Evolutionary conservation across 2,329 filamentous ascomycete species (phyloP).

Genomic region (Annulohypoxylon truncatum): DNA sequence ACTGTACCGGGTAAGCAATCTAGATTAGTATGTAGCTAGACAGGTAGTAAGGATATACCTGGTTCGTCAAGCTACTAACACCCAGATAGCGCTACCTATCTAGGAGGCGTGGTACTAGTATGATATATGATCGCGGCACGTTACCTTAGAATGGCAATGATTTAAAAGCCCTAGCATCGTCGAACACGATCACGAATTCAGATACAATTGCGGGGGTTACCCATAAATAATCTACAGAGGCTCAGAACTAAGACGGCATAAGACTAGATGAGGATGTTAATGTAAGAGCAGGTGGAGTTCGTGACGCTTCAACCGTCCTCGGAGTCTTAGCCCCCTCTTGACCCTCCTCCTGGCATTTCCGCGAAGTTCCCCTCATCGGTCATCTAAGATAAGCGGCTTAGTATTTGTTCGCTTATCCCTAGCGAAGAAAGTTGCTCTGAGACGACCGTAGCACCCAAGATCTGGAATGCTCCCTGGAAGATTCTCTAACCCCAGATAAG

Average conservation of each 20-base stretch:
- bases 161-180: constrained; percentile 22
- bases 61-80: background rate
- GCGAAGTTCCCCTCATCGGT: constrained; percentile 27
- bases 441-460: constrained; percentile 31
- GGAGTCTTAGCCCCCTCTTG: constrained; percentile 1
- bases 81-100: background rate
- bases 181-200: constrained; percentile 38
- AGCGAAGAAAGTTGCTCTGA: constrained; percentile 31
- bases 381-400: constrained; percentile 25
- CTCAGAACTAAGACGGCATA: constrained; percentile 26
- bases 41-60: constrained; percentile 8
- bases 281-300: constrained; percentile 31
- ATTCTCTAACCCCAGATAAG: constrained; percentile 23
- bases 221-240: constrained; percentile 35
- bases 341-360: constrained; percentile 20
- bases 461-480: constrained; percentile 25
- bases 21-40: constrained; percentile 11
- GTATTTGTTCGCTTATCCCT: constrained; percentile 36
- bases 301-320: constrained; percentile 20
- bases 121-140: constrained; percentile 4
- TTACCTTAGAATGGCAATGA: constrained; percentile 23
- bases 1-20: constrained; percentile 13
- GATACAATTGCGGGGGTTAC: constrained; percentile 37
- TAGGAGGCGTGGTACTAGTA: too few relatives aligned
- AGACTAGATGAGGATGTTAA: constrained; percentile 28